Evolutionary conservation across 768 basidiomycete genomes (phyloP).

Genomic region (Phanerochaete sordida): DNA sequence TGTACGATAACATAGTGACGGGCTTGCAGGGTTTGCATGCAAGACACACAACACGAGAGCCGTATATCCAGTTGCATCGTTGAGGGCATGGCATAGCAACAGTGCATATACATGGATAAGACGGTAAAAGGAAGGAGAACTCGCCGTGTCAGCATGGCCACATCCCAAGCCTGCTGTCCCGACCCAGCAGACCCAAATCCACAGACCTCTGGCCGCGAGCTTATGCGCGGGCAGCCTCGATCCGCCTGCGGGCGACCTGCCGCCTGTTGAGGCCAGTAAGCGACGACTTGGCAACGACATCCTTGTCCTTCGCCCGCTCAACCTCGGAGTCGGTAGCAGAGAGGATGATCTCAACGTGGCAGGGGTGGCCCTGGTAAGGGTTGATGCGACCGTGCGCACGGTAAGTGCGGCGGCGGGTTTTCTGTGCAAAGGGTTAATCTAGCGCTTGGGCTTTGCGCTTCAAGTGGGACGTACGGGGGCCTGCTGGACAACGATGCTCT

Average conservation of each 20-base stretch:
- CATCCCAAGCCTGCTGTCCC: slow-evolving; percentile 2
- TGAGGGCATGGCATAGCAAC: slow-evolving; percentile 25
- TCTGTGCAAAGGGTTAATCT: slow-evolving; percentile 40
- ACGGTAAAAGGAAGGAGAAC: slow-evolving; percentile 15
- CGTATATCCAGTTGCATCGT: slow-evolving; percentile 13
- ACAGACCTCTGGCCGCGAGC: neutral
- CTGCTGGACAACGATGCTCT: slow-evolving; percentile 97
- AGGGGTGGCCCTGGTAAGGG: slow-evolving; percentile 98
- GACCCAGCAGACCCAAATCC: slow-evolving; percentile 15
- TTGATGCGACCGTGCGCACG: slow-evolving; percentile 98
- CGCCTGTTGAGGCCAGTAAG: slow-evolving; percentile 76
- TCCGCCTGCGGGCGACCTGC: slow-evolving; percentile 83
- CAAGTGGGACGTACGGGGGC: slow-evolving; percentile 63
- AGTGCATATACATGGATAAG: slow-evolving; percentile 26
- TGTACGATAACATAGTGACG: neutral
- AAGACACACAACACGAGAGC: neutral
- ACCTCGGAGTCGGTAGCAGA: slow-evolving; percentile 76
- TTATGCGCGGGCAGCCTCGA: slow-evolving; percentile 67
- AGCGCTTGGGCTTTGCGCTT: neutral
- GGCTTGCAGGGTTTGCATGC: neutral
- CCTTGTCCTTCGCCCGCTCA: slow-evolving; percentile 89
- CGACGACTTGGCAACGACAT: slow-evolving; percentile 40
- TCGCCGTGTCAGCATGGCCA: slow-evolving; percentile 3
- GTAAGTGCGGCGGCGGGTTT: slow-evolving; percentile 99
- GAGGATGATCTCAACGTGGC: slow-evolving; percentile 95